Base-by-base conservation (phyloP, 1,284 basidiomycete genomes). In the Omphalotus olearius region DNA sequence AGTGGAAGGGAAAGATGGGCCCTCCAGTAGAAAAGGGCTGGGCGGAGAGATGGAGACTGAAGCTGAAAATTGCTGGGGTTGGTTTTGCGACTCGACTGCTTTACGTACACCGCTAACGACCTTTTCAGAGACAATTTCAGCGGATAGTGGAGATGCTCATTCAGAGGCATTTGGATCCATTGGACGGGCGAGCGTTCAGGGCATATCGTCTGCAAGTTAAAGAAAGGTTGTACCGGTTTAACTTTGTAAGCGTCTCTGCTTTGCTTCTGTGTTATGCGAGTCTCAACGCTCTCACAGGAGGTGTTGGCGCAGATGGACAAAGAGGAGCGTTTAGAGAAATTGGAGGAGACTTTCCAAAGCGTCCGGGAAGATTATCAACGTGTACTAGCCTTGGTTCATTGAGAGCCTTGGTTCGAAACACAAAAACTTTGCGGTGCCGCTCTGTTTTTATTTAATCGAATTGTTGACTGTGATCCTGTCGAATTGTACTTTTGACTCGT, bases 131-230 rank as follows among this genome's bases (percentile, higher is more conserved):
- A 47, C 96, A 99, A 75, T 99, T 97, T 69, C 78, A 90, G 44
- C 82, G 96, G 28, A 76, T 98, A 30, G 71, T 93, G 37, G 96
- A 99, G 69, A 98, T 98, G 92, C 75, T 97, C 18, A 80, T 91
- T 48, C 76, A 96, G 56, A 70, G 84, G 57, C 78, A 84, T 39
- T 72, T 98, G 53, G 82, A 92, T 59, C 74, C 80, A 6, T 63
- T 69, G 9, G 84, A 96, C 62, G 59, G 68, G 37, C 75, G 69
- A 10, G 74, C 75, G 30, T 69, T 79, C 62, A 79, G 73, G 47
- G 83, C 84, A 23, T 94, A 87, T 66, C 76, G 93, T 52, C 67
- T 94, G 46, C 84, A 92, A 67, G 92, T 96, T 64, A 97, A 99
- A 70, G 93, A 95, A 65, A 80, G 96, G 33, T 70, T 99, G 49